Base-by-base conservation (phyloP, 192 early-diverging fungal species). In the Coemansia sp. region DNA sequence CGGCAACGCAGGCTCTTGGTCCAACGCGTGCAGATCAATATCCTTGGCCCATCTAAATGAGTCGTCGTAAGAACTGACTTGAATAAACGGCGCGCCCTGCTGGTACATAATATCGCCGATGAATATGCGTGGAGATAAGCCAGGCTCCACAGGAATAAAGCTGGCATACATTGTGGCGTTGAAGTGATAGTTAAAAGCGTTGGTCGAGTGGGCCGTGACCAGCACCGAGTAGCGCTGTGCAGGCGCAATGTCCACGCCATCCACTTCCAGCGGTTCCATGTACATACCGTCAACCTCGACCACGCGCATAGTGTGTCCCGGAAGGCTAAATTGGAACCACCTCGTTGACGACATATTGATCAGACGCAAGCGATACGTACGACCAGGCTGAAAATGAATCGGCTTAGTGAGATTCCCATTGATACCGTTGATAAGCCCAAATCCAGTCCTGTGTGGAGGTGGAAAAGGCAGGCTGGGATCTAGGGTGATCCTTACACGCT, bases 151-250 rank as follows among this genome's bases (percentile, higher is more conserved):
- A 11, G 82, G 73, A 38, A 79, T 64, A 37, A 92, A 84, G 58
- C 79, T 78, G 2, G 71, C 80, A 15, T 90, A 87, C 21, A 89
- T 70, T 25, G 74, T 74, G 38, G 86, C 87, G 51, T 91, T 88
- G 48, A 92, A 70, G 19, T 58, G 31, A 63, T 90, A 94, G 85
- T 96, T 94, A 17, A 65, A 51, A 48, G 65, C 34, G 10, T 74
- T 74, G 4, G 84, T 75, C 34, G 87, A 64, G 32, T 84, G 86
- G 6, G 93, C 90, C 1, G 80, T 87, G 10, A 94, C 86, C 4
- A 95, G 77, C 0, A 94, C 90, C n/a, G 93, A 92, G 73, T 89
- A 86, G 34, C 94, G 87, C 65, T 94, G 93, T 0, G 88, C 94
- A 21, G 89, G 85, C 2, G 84, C 84, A 11, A 94, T 55, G 32